Evolutionary conservation across 1,284 basidiomycete species (phyloP), one percentile per base, ranked within the genome.

Genomic region (Naganishia sp.): DNA sequence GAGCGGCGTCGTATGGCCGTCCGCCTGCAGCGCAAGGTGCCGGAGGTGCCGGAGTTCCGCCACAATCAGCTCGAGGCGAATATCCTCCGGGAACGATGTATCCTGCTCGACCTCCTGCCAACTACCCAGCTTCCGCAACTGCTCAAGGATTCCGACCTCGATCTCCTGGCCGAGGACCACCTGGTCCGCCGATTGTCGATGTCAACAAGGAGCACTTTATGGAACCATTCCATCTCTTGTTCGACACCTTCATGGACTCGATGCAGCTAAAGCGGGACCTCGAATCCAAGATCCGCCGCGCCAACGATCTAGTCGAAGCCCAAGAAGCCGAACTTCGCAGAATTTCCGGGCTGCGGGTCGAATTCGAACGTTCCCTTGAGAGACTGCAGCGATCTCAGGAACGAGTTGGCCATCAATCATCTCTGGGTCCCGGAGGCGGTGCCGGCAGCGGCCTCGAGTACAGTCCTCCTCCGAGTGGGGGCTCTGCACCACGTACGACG

Each of bases 211-310:
- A 35, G 18, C 58, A 61, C 35, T 69, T 69, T 39, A 66, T 69
- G 65, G 54, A 55, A 11, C 68, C 60, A 10, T 69, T 69, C 50
- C 42, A 66, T 55, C 53, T 63, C 17, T 63, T 69, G 23, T 69
- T 63, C 51, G 68, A 69, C 47, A 61, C 68, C 4, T 51, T 69
- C 15, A 50, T 69, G 17, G 68, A 69, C 41, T 63, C 68, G n/a
- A 66, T 47, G 45, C 68, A 69, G 32, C 55, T 69, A 6, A 52
- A 62, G 43, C 25, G 39, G 6, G 68, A 69, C 25, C 45, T 69
- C 18, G 55, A 55, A 18, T 53, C 60, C 17, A 66, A 60, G 35
- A 60, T 69, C 23, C 60, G 51, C 11, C 66, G 63, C 43, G 68
- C 68, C 15, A 69, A 69, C 35, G 68, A 69, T 55, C 64, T 69